Evolutionary conservation across 2,329 filamentous ascomycete species (phyloP), one percentile per base, ranked within the genome.

Genomic region (Epicoccum sorghinum): DNA sequence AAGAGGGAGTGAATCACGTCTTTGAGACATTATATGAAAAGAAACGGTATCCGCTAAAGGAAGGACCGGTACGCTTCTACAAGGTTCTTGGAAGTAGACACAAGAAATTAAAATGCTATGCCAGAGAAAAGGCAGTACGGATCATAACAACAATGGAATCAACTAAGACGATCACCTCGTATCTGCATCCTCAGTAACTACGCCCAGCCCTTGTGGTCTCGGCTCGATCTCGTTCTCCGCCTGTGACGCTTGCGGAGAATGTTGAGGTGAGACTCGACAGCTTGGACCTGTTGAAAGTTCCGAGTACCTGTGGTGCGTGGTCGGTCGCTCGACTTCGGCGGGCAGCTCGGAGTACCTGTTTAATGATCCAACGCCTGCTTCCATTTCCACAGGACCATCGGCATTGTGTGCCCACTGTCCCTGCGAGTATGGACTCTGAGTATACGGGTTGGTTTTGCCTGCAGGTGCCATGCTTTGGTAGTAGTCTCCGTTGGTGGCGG

Each of bases 301-400:
- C 1, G 67, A 67, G 23, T 59, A 60, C 18, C 58, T 56, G 18
- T 64, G 52, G 10, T 47, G 46, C 4, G 52, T 50, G 4, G n/a
- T 30, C 7, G 52, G 41, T 18, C 46, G 40, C 4, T 60, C 57
- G 24, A 38, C 36, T 4, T 59, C 59, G 10, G 60, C 65, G n/a
- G 64, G 66, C 13, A 70, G 61, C 49, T 70, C 67, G 0, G 59
- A 68, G 46, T 52, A 64, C 41, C 58, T 60, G 29, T 59, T 52
- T 32, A 37, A 37, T 32, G 38, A 57, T 4, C 33, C 53, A 32
- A 51, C 14, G 8, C 61, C 60, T 18, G 60, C 55, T 22, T 60
- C 58, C n/a, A 67, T 57, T 36, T 67, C 65, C 39, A 62, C 59
- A 7, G 59, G 63, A 6, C 51, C 62, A 22, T 46, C 47, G 14